Base-by-base conservation (phyloP, 2,329 filamentous ascomycete species). In the Penicillium freii region DNA sequence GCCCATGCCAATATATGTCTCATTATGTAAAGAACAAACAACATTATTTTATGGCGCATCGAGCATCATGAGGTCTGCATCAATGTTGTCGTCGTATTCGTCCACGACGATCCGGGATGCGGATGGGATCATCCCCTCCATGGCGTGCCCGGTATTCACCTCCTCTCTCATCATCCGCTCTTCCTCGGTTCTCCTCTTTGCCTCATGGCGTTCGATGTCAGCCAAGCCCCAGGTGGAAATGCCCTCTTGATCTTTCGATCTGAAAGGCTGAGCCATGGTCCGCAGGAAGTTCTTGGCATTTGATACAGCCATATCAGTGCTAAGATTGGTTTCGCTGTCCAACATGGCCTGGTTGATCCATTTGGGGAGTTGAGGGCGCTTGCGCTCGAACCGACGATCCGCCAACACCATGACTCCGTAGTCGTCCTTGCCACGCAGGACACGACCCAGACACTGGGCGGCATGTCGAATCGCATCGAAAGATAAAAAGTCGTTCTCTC, bases 401-500 rank as follows among this genome's bases (percentile, higher is more conserved):
- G 95, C 94, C 29, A 99, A 82, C 5, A 99, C 93, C 94, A 99
- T 99, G 80, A 99, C 91, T n/a, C 94, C 94, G 74, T 99, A 99
- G 75, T 99, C 94, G 71, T 99, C 95, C 74, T 99, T 99, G 25
- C 94, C 94, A 67, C 94, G 84, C 61, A 99, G 80, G 43, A 99
- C 94, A 71, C 94, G 92, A 15, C 94, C 95, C 1, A 99, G 81
- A 70, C 94, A 99, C 72, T 99, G 94, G 0, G 94, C 93, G 15
- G 94, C 94, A 72, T 99, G 94, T n/a, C 94, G 87, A 93, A 99
- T 99, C 23, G 94, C 94, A 71, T 99, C 94, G 80, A 99, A 99
- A 21, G 94, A 97, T 10, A 99, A 78, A 71, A 99, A 99, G 71
- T 99, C 95, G 65, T 96, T 96, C 73, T 97, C 94, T 58, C 91